These are phyloP conservation scores for Dothideomycetidae sp. DNA, from an alignment of 2,329 filamentous ascomycete species.

Conservation along the genomic window DNA sequence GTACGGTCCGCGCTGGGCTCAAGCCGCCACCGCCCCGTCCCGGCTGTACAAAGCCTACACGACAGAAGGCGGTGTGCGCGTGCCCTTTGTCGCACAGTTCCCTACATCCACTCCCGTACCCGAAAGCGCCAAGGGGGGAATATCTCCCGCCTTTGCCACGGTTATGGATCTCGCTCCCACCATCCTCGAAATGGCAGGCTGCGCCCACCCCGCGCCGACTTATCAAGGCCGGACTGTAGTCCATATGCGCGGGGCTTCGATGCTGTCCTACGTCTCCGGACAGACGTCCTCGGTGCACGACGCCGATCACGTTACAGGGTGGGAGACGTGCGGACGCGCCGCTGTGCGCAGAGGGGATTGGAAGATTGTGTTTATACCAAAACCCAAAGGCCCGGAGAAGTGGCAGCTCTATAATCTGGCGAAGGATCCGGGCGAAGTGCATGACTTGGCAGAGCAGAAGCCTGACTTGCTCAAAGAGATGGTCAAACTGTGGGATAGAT, in stretches of 20 bases:
- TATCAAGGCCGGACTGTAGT: slow-evolving; percentile 39
- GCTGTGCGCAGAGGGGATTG: slow-evolving; percentile 43
- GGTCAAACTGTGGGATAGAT: slow-evolving; percentile 42
- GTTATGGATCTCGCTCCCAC: slow-evolving; percentile 31
- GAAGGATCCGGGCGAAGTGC: slow-evolving; percentile 37
- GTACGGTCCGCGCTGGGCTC: slow-evolving; percentile 45
- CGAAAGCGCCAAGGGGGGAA: slow-evolving; percentile 19
- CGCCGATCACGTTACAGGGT: slow-evolving; percentile 39
- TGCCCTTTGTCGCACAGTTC: slow-evolving; percentile 36
- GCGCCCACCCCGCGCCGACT: slow-evolving; percentile 38
- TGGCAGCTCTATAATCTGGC: slow-evolving; percentile 45
- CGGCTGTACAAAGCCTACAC: slow-evolving; percentile 34
- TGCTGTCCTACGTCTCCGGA: slow-evolving; percentile 29
- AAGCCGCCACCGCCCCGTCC: slow-evolving; percentile 38
- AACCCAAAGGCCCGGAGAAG: slow-evolving; percentile 39
- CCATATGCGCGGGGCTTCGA: slow-evolving; percentile 36
- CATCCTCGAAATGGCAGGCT: slow-evolving; percentile 34
- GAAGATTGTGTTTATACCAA: slow-evolving; percentile 45
- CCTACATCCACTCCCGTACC: slow-evolving; percentile 14
- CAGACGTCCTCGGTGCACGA: slow-evolving; percentile 31
- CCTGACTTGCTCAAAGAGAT: slow-evolving; percentile 34
- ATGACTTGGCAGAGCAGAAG: slow-evolving; percentile 24
- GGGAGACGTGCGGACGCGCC: slow-evolving; percentile 41
- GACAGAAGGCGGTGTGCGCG: slow-evolving; percentile 37
- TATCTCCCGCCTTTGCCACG: slow-evolving; percentile 38